Evolutionary conservation across 2,329 filamentous ascomycete genomes (phyloP).

Genomic region (Phyllosticta citriasiana): DNA sequence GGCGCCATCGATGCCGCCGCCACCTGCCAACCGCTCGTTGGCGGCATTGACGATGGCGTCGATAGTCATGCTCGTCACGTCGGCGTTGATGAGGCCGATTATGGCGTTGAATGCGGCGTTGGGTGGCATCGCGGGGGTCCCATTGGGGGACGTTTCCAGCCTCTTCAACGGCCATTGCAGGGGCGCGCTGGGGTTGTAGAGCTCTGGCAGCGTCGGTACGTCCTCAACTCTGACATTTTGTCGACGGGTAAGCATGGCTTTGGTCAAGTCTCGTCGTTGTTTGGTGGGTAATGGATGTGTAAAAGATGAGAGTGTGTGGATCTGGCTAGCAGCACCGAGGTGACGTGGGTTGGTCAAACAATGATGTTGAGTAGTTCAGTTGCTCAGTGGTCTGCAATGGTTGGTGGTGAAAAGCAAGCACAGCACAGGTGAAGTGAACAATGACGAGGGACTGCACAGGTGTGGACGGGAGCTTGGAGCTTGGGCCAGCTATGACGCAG

Average conservation of each 20-base stretch:
- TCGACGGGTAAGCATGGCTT: too few species aligned
- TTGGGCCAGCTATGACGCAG: not conserved
- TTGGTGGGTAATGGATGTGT: too few species aligned
- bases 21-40: conserved; percentile 67
- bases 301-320: too few species aligned
- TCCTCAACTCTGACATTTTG: too few species aligned
- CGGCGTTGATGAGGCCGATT: conserved; percentile 59
- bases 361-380: too few species aligned
- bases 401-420: not conserved
- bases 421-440: not conserved
- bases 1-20: conserved; percentile 69
- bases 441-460: too few species aligned
- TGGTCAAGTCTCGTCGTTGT: too few species aligned
- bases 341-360: too few species aligned
- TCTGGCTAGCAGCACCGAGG: too few species aligned
- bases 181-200: conserved; percentile 12
- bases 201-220: too few species aligned
- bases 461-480: not conserved
- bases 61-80: conserved; percentile 70
- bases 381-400: not conserved
- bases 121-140: conserved; percentile 4
- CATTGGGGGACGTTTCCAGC: too few species aligned
- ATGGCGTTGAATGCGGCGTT: conserved; percentile 56
- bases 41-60: conserved; percentile 92
- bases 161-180: conserved; percentile 13